Evolutionary conservation across 1,284 basidiomycete genomes (phyloP), one percentile per base, ranked within the genome.

Genomic region (Mrakiaceae sp.): DNA sequence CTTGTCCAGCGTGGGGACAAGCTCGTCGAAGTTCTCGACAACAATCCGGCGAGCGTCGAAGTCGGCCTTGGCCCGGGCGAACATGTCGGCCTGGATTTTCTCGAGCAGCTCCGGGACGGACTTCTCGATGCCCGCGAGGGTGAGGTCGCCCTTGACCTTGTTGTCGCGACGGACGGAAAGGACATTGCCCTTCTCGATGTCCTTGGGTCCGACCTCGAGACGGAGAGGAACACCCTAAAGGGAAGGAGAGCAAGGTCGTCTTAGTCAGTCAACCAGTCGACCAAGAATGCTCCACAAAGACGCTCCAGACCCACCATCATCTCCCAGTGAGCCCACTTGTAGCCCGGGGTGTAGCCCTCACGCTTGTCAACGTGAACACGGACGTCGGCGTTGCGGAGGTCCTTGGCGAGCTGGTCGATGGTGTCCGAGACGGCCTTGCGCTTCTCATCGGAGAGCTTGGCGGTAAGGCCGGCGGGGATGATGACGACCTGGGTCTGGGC

Each of bases 321-420:
- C 80, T 99, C 96, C 93, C 95, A 98, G 74, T 98, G 91, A 76
- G 97, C 97, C 80, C 97, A 99, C 80, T 98, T 99, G 81, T 87
- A 98, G 55, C 95, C 95, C 12, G 95, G 95, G 58, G 92, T 98
- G 79, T 98, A 96, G 42, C 89, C 91, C 16, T 98, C 95, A 64
- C 95, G 81, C 69, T 94, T 79, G 78, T 99, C 96, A 0, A 90
- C 90, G 78, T 88, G 91, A 56, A 90, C 90, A 68, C 88, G 83
- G 69, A 98, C 78, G 58, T 86, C 93, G 9, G 80, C 82, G 70
- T 84, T 85, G 75, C 83, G 82, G 71, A 91, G 79, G 64, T 79
- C 82, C 74, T 80, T 80, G 39, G 87, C 88, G 65, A 94, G 81
- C 69, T 85, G 84, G 62, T 85, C 82, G 72, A 89, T 90, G 40